Evolutionary conservation across 768 basidiomycete species (phyloP).

Genomic region (Sarcodon sp.): DNA sequence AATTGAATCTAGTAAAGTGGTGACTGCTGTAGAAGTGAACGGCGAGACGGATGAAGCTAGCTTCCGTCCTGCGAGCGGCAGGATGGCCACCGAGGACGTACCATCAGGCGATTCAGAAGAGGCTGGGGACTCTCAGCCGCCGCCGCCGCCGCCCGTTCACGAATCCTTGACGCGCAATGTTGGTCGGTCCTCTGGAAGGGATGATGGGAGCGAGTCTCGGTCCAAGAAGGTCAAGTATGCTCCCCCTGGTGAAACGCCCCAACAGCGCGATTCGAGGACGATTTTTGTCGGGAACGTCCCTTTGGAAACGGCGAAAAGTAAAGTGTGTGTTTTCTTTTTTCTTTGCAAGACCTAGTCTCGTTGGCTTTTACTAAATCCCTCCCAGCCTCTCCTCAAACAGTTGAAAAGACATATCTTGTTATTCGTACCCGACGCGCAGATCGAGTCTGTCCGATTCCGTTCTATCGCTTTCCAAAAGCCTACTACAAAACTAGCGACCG

Average conservation of each 20-base stretch:
- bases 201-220: constrained; percentile 9
- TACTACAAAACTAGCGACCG: constrained; percentile 42
- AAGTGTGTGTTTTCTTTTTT: constrained; percentile 55
- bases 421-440: constrained; percentile 60
- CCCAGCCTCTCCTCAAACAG: constrained; percentile 63
- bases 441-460: constrained; percentile 90
- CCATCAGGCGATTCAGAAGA: constrained; percentile 20
- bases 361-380: not conserved
- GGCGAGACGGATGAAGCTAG: constrained; percentile 8
- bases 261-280: constrained; percentile 68
- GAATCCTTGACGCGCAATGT: constrained; percentile 33
- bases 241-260: constrained; percentile 60
- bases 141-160: constrained; percentile 39
- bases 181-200: constrained; percentile 5
- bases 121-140: constrained; percentile 18
- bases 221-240: constrained; percentile 31
- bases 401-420: constrained; percentile 67
- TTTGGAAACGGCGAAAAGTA: constrained; percentile 60
- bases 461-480: constrained; percentile 85
- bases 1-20: not conserved
- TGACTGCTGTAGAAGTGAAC: constrained; percentile 1
- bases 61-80: no score
- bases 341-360: not conserved
- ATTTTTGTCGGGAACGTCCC: constrained; percentile 88
- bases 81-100: constrained; percentile 3